Evolutionary conservation across 768 basidiomycete species (phyloP), one percentile per base, ranked within the genome.

Genomic region (Sutorius australiensis): DNA sequence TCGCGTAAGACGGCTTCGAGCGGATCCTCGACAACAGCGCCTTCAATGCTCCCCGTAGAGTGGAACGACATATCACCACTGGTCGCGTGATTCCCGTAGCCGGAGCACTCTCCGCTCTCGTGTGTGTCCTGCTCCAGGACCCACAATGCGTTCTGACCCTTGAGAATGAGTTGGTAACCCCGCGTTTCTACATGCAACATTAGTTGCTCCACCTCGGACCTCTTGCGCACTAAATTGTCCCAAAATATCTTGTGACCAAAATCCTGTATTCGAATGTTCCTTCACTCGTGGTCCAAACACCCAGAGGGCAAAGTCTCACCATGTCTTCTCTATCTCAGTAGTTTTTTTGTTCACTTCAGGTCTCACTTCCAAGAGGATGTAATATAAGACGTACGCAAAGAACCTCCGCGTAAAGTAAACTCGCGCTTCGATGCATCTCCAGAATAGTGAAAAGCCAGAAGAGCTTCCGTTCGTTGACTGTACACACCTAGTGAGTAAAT

Each of bases 191-290:
- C 65, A 17, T 61, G 56, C 6, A 56, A 43, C 38, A 74, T 59
- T 27, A 72, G 58, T 33, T 40, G 40, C 36, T 74, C 71, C 31
- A 69, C 57, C 50, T 69, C 67, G 38, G 56, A 46, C 33, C 65
- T 64, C 50, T 69, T 65, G 39, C 64, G 65, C 49, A 71, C 57
- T 10, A 74, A 67, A 51, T 38, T 58, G 36, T 69, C 66, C 71
- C 72, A 71, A 54, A 67, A 75, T 2, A 61, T 59, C 56, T 68
- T 72, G 48, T 74, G 74, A 17, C 73, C 74, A 50, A 74, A 73
- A 53, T 75, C 74, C 72, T 75, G 36, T 34, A 17, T n/a, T 41
- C 37, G 34, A 42, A 30, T 7, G 28, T 50, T 13, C 48, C 19
- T 21, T 41, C 16, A 19, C 24, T n/a, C 11, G 12, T 7, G 8